Base-by-base conservation (phyloP, 192 early-diverging fungal genomes). In the Podochytrium sp. region DNA sequence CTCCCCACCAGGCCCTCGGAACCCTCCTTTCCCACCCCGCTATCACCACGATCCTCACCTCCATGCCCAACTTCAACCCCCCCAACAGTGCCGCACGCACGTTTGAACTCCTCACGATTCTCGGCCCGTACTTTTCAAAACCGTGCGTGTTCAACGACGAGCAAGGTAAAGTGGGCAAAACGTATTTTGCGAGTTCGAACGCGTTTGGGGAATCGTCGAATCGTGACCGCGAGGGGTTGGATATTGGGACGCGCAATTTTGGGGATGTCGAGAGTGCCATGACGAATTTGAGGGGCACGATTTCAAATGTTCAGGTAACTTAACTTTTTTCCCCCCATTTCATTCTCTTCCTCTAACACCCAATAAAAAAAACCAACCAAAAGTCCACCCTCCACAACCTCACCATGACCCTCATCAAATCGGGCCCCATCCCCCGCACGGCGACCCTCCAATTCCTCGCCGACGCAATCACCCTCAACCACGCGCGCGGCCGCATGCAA, bases 401-500 rank as follows among this genome's bases (percentile, higher is more conserved):
- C 7, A 56, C 77, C 2, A 81, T 86, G 80, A 34, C 53, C 39
- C 82, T 98, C 27, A 88, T 99, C 35, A 88, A 93, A 43, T 60
- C 91, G 5, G 83, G 83, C 27, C 74, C 88, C 0, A 83, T 79
- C 0, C 64, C 86, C 37, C 83, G 88, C 20, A 85, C 92, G 39
- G 74, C 62, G 35, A 78, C 93, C 14, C 72, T 97, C 29, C 57
- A 79, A 42, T 95, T 90, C 64, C 86, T 95, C 61, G 82, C 90
- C 16, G 84, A 84, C 33, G 78, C 89, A 1, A 58, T 94, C 39
- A 75, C 79, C 3, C 78, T 87, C 52, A 98, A 97, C 58, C 83
- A 86, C 27, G 81, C 78, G 34, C 87, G 95, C 55, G 91, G 88
- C 0, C 84, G 88, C 18, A 90, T 94, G 86, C 91, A 96, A 78